Conservation (phyloP, 371 early-diverging fungal genomes). For the Vairimorpha ceranae region DNA sequence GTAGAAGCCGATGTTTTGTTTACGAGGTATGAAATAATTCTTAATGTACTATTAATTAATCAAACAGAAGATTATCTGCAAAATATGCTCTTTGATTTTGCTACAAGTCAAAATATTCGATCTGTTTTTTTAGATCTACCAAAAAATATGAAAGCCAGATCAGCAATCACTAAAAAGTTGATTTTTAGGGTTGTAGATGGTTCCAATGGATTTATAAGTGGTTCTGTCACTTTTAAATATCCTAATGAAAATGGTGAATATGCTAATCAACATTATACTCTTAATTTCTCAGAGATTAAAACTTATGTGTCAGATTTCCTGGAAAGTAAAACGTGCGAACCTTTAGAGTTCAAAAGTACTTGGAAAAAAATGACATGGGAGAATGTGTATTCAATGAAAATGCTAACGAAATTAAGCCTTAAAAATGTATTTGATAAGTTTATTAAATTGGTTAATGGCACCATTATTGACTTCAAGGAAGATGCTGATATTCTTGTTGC, state of each 20-base stretch:
- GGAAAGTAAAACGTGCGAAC: slow-evolving; percentile 15
- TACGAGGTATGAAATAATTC: slow-evolving; percentile 80
- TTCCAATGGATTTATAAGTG: slow-evolving; percentile 57
- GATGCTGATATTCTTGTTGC: slow-evolving; percentile 46
- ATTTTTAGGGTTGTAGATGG: slow-evolving; percentile 48
- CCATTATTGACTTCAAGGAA: slow-evolving; percentile 31
- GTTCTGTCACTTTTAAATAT: slow-evolving; percentile 48
- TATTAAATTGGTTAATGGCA: slow-evolving; percentile 38
- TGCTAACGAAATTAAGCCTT: not conserved
- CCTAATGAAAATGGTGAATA: slow-evolving; percentile 36
- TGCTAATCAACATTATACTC: slow-evolving; percentile 19
- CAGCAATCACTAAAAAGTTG: slow-evolving; percentile 16
- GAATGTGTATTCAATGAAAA: slow-evolving; percentile 57
- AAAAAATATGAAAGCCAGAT: slow-evolving; percentile 1
- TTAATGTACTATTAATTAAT: slow-evolving; percentile 88
- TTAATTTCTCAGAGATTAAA: slow-evolving; percentile 55
- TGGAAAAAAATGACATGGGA: slow-evolving; percentile 63
- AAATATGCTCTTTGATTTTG: slow-evolving; percentile 87
- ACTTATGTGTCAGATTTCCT: slow-evolving; percentile 58
- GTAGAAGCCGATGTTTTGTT: slow-evolving; percentile 90
- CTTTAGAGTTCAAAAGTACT: slow-evolving; percentile 48
- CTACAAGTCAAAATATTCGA: slow-evolving; percentile 85
- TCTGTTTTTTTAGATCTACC: slow-evolving; percentile 27
- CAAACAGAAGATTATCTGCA: slow-evolving; percentile 87
- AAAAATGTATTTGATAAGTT: slow-evolving; percentile 33